Percentiles rank a stretch among this genome's conserved stretches.
Conservation (phyloP, 768 basidiomycete genomes). For the Leccinum olivaceopallidum region DNA sequence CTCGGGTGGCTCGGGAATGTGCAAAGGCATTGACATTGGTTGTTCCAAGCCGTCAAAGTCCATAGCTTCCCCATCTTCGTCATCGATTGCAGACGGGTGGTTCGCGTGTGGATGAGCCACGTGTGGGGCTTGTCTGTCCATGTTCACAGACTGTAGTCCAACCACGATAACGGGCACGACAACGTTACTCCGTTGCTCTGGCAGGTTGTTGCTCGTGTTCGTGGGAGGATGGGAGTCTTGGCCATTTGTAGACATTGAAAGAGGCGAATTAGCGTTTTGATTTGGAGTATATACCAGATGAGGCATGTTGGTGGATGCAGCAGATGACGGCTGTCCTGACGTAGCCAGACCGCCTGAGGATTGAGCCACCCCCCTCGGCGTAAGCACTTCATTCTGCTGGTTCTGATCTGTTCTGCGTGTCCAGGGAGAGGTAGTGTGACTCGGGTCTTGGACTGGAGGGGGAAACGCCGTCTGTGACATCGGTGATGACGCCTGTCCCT, state of each 20-base stretch:
- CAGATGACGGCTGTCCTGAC: conserved; percentile 7
- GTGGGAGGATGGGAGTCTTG: conserved; percentile 19
- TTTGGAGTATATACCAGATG: conserved; percentile 15
- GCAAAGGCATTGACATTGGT: conserved; percentile 27
- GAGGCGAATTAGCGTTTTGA: conserved; percentile 8
- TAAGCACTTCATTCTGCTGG: conserved; percentile 23
- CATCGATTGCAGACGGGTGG: conserved; percentile 17
- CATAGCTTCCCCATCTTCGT: conserved; percentile 29
- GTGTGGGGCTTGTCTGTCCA: conserved; percentile 38
- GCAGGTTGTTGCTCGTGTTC: conserved; percentile 17
- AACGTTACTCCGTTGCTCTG: conserved; percentile 38
- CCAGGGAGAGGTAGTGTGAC: conserved; percentile 20
- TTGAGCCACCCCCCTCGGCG: conserved; percentile 17
- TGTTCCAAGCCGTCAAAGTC: conserved; percentile 29
- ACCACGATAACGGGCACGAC: conserved; percentile 85
- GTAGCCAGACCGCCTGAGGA: conserved; percentile 15
- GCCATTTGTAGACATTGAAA: conserved; percentile 10
- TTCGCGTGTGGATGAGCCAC: conserved; percentile 16
- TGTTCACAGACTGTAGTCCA: conserved; percentile 73
- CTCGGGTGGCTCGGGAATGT: conserved; percentile 28
- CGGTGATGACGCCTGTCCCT: conserved; percentile 16
- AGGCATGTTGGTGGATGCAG: conserved; percentile 19
- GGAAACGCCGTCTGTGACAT: conserved; percentile 29
- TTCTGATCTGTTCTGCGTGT: conserved; percentile 14
- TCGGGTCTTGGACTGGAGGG: conserved; percentile 21